Base-by-base conservation (phyloP, 225 moss, liverwort and hornwort genomes). In the Thuidium tamariscinum region DNA sequence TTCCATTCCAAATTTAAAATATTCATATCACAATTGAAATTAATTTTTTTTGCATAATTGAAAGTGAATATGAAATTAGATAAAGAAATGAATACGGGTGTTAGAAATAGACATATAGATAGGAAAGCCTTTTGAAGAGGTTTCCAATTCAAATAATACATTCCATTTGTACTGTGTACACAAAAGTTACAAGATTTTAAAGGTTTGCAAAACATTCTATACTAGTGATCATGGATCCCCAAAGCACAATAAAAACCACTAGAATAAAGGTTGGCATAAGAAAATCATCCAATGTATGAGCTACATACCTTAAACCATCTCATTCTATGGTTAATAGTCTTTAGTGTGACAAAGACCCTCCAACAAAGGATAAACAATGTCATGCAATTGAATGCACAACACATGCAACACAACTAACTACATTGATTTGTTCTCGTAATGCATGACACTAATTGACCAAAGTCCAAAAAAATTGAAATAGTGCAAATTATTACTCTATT, bases 381-480 rank as follows among this genome's bases (percentile, higher is more conserved):
- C 32, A 32, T 14, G 29, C 6, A 10, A 0, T 15, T 6, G 18
- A 72, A 72, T 34, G 34, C 13, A 51, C 21, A 5, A 22, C 13
- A 4, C 1, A 34, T 0, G 0, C 22, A 74, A 2, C 14, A n/a
- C 14, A 51, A 21, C 34, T 0, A 51, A 34, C n/a, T n/a, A 21
- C 11, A 49, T 7, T 49, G 32, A 20, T 49, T 74, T 32, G 13
- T 34, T 19, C 20, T 48, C 19, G 4, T 20, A 74, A 2, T 34
- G 5, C 20, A 36, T 21, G 34, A 34, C 18, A 74, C 34, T 51
- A 20, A 34, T 34, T 51, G 51, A 4, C 4, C 49, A 34, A 51
- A 74, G n/a, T 74, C 22, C 13, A 11, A n/a, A n/a, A n/a, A n/a
- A n/a, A n/a, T 20, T 73, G 49, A 73, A 32, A 32, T 49, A 49